Conservation (phyloP, 768 basidiomycete species). For the Leccinum aurantiacum region DNA sequence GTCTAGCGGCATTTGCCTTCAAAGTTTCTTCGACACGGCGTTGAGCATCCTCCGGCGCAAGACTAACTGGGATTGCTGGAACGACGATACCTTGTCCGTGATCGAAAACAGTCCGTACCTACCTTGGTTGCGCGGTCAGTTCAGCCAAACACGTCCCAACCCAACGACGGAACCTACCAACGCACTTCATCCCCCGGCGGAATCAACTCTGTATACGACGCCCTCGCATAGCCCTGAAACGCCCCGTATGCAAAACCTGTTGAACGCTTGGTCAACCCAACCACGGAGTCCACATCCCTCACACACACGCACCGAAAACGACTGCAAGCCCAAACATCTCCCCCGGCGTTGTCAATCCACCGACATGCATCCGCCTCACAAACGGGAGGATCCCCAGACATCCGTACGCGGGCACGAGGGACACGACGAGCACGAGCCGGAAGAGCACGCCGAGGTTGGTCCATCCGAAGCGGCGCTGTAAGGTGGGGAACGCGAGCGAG, state of each 20-base stretch:
- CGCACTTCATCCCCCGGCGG: conserved; percentile 87
- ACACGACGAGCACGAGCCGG: conserved; percentile 63
- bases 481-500: conserved; percentile 73
- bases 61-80: too few relatives aligned
- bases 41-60: too few relatives aligned
- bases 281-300: background rate
- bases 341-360: conserved; percentile 71
- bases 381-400: conserved; percentile 72
- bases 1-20: too few relatives aligned
- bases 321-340: conserved; percentile 87
- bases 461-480: conserved; percentile 67
- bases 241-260: conserved; percentile 78
- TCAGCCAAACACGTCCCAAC: background rate
- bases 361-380: conserved; percentile 51
- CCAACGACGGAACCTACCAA: conserved; percentile 50
- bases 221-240: conserved; percentile 87
- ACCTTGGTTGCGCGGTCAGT: background rate
- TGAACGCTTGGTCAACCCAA: background rate
- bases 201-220: conserved; percentile 83
- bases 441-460: conserved; percentile 68
- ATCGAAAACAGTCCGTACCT: conserved; percentile 83
- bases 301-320: conserved; percentile 63
- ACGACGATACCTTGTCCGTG: conserved; percentile 72
- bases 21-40: too few relatives aligned
- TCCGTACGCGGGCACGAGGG: conserved; percentile 74